Conservation (phyloP, 208 protist genomes). For the Leishmania arabica region DNA sequence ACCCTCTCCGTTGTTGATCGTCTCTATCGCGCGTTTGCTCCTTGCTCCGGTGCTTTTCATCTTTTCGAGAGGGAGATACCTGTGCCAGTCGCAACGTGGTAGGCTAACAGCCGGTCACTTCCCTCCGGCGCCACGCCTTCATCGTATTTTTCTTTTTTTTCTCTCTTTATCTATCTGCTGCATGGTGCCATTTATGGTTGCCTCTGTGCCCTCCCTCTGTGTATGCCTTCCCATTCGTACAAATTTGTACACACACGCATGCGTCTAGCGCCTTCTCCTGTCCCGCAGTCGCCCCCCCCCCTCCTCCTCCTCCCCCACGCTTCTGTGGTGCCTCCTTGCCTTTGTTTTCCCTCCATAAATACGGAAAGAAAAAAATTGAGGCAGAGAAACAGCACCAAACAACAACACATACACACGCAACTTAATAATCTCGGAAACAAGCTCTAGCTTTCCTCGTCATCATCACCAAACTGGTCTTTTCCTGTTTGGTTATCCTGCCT, state of each 20-base stretch:
- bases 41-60: background rate
- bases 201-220: background rate
- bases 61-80: background rate
- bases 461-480: background rate
- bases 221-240: background rate
- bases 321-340: too few relatives aligned
- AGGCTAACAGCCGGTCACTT: background rate
- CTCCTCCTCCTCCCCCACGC: too few relatives aligned
- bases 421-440: background rate
- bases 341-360: too few relatives aligned
- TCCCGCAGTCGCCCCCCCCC: too few relatives aligned
- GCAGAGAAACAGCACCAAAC: too few relatives aligned
- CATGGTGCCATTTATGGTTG: background rate
- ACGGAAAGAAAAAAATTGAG: too few relatives aligned
- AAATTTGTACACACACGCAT: background rate
- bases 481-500: background rate
- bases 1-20: background rate
- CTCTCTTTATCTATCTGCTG: background rate
- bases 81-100: background rate
- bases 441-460: background rate
- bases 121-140: background rate
- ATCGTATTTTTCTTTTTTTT: background rate
- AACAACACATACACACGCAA: slow-evolving; percentile 3
- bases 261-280: background rate
- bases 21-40: background rate